Conservation (phyloP, 371 early-diverging fungal genomes). For the Blakeslea trispora region DNA sequence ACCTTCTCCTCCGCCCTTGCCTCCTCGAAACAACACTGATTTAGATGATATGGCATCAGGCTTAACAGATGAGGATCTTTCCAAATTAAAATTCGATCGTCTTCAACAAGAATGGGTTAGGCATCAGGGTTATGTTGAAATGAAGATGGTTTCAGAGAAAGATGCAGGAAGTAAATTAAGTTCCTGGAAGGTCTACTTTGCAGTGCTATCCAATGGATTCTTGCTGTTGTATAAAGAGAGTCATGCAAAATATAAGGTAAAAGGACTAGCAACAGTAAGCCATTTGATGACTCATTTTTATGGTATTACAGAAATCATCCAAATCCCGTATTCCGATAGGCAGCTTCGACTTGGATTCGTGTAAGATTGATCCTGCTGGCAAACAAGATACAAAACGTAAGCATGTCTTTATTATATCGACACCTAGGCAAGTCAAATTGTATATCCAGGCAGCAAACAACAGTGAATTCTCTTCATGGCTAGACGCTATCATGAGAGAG, state of each 20-base stretch:
- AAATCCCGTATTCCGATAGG: constrained; percentile 38
- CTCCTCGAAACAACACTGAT: background rate
- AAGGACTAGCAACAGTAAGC: background rate
- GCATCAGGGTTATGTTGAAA: constrained; percentile 45
- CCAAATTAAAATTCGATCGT: constrained; percentile 39
- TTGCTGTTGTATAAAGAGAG: constrained; percentile 45
- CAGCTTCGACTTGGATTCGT: constrained; percentile 48
- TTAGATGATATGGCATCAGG: constrained; percentile 20
- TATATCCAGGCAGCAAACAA: constrained; percentile 46
- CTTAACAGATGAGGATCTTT: constrained; percentile 8
- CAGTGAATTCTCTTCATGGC: constrained; percentile 45
- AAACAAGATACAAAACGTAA: constrained; percentile 38
- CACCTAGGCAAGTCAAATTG: constrained; percentile 38
- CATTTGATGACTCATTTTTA: constrained; percentile 10
- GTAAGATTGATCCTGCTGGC: constrained; percentile 49
- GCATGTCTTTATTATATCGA: constrained; percentile 31
- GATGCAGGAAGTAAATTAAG: constrained; percentile 36
- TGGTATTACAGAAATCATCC: constrained; percentile 24
- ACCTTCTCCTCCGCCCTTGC: background rate
- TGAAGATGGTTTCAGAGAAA: constrained; percentile 53
- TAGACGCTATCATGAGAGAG: constrained; percentile 55
- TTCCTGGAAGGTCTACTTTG: constrained; percentile 53
- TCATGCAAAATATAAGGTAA: constrained; percentile 40
- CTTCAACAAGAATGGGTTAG: constrained; percentile 40
- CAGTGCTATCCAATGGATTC: constrained; percentile 45